Conservation (phyloP, 2,329 filamentous ascomycete species). For the Verticillium longisporum region DNA sequence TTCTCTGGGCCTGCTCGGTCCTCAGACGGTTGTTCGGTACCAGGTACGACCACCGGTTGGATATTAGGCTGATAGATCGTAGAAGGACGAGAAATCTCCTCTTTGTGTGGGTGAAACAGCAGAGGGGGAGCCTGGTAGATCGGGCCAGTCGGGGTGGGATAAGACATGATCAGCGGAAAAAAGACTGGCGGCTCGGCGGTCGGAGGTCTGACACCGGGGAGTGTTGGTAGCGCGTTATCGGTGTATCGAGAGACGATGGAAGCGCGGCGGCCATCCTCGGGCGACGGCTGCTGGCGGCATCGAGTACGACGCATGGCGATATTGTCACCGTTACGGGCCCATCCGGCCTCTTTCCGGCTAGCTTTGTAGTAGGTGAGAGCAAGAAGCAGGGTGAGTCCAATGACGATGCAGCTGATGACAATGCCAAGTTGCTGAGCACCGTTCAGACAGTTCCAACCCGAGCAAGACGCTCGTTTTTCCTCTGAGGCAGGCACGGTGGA, state of each 20-base stretch:
- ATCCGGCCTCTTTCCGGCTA: neutral
- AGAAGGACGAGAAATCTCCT: neutral
- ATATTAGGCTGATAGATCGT: neutral
- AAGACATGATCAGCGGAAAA: neutral
- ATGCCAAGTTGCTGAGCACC: slow-evolving; percentile 28
- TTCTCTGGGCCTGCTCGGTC: neutral
- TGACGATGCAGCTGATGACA: slow-evolving; percentile 26
- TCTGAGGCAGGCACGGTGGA: neutral
- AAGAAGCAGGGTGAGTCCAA: slow-evolving; percentile 19
- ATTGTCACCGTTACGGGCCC: neutral
- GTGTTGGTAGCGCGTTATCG: neutral
- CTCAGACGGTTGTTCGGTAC: neutral
- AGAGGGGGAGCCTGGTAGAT: neutral
- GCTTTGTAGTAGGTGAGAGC: slow-evolving; percentile 26
- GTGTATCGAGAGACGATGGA: neutral
- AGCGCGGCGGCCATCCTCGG: neutral
- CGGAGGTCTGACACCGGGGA: neutral
- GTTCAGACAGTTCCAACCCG: slow-evolving; percentile 31
- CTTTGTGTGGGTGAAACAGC: neutral
- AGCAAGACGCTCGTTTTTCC: slow-evolving; percentile 12
- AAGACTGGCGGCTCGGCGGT: neutral
- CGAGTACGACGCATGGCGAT: neutral
- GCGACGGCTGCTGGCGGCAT: neutral
- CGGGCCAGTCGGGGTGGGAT: neutral
- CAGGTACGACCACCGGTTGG: neutral